Base-by-base conservation (phyloP, 2,329 filamentous ascomycete species). In the Colletotrichum lupini region DNA sequence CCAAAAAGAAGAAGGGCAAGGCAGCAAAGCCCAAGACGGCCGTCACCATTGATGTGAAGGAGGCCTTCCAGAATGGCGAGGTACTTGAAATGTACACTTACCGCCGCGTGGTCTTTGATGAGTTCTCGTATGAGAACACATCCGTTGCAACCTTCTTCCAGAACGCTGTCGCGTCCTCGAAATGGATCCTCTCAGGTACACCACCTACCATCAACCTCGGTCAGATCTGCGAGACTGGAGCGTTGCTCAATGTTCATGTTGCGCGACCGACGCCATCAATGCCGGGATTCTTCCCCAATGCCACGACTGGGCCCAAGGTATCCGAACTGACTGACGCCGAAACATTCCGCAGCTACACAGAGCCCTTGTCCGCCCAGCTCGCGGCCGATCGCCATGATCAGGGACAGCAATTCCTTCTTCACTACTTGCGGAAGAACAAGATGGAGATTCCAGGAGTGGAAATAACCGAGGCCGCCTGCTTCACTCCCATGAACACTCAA, bases 131-230 rank as follows among this genome's bases (percentile, higher is more conserved):
- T 68, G 76, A 80, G 49, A 80, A 83, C 28, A 70, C 72, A 4
- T 32, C 71, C 2, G 76, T 82, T 2, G 74, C 77, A 0, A 75
- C 80, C 8, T 85, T 86, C 74, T 75, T 86, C 26, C 74, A 75
- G 22, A 77, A 80, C 9, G 76, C 76, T 7, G 64, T 78, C 1
- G 80, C 84, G 4, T 74, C 72, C 26, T 78, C 81, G 9, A 86
- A 84, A 64, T 87, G 84, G 85, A 78, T 85, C 37, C 77, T 87
- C 2, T 86, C 85, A 0, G 85, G 82, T 1, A 87, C 85, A 0
- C 84, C 85, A 0, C 82, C 83, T 1, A 78, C 83, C 0, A 76
- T 76, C 5, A 79, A 78, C 19, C 80, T 87, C 5, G 77, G 75
- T 7, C 80, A 83, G 8, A 76, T 86, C 1, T 83, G 82, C 73